phyloP scores from a whole-genome alignment of 164 flowering plant genomes.

The Chimonanthus praecox region DNA sequence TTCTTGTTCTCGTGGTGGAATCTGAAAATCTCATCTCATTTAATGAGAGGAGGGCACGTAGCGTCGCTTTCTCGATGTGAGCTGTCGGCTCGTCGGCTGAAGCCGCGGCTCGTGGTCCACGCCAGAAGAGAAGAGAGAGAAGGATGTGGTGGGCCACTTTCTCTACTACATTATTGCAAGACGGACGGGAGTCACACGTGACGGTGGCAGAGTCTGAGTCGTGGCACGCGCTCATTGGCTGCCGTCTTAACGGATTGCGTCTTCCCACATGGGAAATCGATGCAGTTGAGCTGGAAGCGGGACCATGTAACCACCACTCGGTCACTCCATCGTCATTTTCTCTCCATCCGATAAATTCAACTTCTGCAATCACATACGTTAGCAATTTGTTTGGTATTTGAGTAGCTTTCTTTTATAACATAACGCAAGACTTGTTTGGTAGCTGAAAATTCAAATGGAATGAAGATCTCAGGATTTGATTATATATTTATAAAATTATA shows the following conservation, averaged over 20 bases:
- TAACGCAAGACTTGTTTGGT: too few species aligned
- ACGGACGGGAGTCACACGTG: constrained; percentile 7
- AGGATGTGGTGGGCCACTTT: background rate
- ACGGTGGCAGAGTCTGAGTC: background rate
- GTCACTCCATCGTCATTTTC: background rate
- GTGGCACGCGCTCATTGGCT: background rate
- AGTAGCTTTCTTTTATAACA: too few species aligned
- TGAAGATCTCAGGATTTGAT: too few species aligned
- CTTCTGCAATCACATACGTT: too few species aligned
- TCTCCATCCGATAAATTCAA: background rate
- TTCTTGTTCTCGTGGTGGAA: background rate
- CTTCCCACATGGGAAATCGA: constrained; percentile 4
- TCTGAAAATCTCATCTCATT: background rate
- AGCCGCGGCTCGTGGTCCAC: constrained; percentile 1
- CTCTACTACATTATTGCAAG: background rate
- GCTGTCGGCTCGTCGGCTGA: constrained; percentile 2
- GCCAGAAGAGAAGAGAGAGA: too few species aligned
- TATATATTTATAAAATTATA: too few species aligned
- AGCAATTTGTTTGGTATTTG: too few species aligned
- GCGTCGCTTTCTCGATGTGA: constrained; percentile 1
- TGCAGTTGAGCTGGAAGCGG: constrained; percentile 2
- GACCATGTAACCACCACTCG: background rate
- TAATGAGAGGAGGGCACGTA: background rate
- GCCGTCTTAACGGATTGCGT: background rate
- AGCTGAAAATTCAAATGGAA: too few species aligned